Conservation (phyloP, 805 yeast genomes). For the Teunomyces stri region DNA sequence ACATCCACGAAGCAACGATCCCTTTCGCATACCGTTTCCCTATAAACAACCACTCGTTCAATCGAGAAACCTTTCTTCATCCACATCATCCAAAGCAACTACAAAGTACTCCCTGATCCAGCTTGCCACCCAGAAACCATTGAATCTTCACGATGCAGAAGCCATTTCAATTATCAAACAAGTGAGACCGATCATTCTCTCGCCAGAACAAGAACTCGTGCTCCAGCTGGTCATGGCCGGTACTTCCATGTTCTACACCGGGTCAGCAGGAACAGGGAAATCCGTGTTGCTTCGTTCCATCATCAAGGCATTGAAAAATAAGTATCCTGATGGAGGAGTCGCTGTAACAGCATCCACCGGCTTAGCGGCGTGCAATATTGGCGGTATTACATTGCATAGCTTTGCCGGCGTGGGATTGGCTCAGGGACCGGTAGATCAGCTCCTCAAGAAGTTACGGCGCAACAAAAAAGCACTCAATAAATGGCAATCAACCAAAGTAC, state of each 20-base stretch:
- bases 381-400: slow-evolving; percentile 75
- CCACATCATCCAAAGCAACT: slow-evolving; percentile 7
- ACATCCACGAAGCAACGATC: neutral
- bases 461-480: slow-evolving; percentile 47
- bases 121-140: slow-evolving; percentile 25
- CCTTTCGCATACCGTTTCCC: neutral
- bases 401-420: slow-evolving; percentile 80
- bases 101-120: slow-evolving; percentile 23
- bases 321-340: slow-evolving; percentile 49
- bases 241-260: slow-evolving; percentile 81
- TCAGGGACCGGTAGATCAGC: slow-evolving; percentile 43
- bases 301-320: slow-evolving; percentile 49
- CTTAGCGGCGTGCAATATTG: slow-evolving; percentile 76
- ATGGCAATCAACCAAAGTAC: slow-evolving; percentile 58
- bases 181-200: slow-evolving; percentile 37
- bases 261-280: slow-evolving; percentile 98
- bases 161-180: slow-evolving; percentile 15
- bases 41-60: neutral
- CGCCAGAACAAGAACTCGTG: slow-evolving; percentile 63
- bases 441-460: slow-evolving; percentile 53
- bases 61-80: slow-evolving; percentile 6
- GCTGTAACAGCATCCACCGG: slow-evolving; percentile 87
- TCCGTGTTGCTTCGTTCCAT: slow-evolving; percentile 74
- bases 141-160: neutral
- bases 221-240: slow-evolving; percentile 64